These are phyloP conservation scores for Teunomyces atbi DNA, from an alignment of 805 yeast genomes.

Conservation along the genomic window DNA sequence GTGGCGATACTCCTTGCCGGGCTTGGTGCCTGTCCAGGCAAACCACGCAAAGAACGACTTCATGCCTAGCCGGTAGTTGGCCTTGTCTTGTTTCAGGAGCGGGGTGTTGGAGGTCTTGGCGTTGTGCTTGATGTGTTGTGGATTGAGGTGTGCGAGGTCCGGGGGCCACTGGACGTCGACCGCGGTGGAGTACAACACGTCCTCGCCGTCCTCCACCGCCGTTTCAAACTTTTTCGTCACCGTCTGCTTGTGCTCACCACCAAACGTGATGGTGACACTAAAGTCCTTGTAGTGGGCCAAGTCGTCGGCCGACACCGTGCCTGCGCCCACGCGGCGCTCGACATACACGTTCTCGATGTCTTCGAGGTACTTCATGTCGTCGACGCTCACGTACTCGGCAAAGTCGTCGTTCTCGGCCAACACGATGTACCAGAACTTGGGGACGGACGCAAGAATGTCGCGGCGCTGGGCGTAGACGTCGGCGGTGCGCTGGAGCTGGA, in stretches of 20 bases:
- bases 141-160: conserved; percentile 55
- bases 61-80: conserved; percentile 66
- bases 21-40: conserved; percentile 75
- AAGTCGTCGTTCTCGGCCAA: conserved; percentile 82
- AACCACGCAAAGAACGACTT: conserved; percentile 87
- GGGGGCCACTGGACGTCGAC: conserved; percentile 69
- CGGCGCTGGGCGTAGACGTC: conserved; percentile 61
- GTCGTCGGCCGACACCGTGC: conserved; percentile 14
- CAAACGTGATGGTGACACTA: conserved; percentile 57
- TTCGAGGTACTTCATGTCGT: conserved; percentile 77
- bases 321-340: conserved; percentile 40
- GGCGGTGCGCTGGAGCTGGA: conserved; percentile 50
- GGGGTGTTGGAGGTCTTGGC: conserved; percentile 24
- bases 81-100: conserved; percentile 53
- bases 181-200: conserved; percentile 51
- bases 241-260: conserved; percentile 48
- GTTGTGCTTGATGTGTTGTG: conserved; percentile 45
- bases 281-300: conserved; percentile 52
- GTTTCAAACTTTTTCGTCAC: conserved; percentile 60
- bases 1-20: conserved; percentile 72
- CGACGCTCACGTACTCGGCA: conserved; percentile 71
- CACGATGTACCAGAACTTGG: conserved; percentile 85
- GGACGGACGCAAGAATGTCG: conserved; percentile 49
- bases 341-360: conserved; percentile 62
- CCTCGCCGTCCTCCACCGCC: conserved; percentile 52